Conservation (phyloP, 257 asterid genomes). For the Jasminum sambac region DNA sequence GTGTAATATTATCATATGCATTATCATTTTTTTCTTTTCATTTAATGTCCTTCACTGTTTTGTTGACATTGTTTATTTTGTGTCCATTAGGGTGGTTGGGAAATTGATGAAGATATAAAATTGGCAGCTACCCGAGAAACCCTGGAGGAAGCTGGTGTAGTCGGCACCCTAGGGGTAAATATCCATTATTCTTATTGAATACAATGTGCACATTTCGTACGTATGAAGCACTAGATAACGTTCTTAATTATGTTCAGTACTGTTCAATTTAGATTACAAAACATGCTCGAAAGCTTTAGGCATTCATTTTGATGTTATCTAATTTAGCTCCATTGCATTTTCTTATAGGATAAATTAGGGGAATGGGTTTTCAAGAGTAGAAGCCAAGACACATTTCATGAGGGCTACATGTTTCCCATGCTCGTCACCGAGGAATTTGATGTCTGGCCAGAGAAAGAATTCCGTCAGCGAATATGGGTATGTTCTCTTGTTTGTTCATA, state of each 20-base stretch:
- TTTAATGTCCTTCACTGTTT: background rate
- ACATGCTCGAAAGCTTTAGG: background rate
- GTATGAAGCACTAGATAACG: background rate
- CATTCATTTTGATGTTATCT: background rate
- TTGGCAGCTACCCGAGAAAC: slow-evolving; percentile 89
- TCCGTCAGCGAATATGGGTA: slow-evolving; percentile 84
- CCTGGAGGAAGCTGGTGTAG: slow-evolving; percentile 86
- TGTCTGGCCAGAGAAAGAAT: slow-evolving; percentile 86
- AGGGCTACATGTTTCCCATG: slow-evolving; percentile 85
- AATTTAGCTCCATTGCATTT: background rate
- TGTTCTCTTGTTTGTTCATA: slow-evolving; percentile 18
- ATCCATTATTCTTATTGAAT: background rate
- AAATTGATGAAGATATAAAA: slow-evolving; percentile 77
- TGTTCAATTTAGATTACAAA: background rate
- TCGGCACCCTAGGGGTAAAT: slow-evolving; percentile 70
- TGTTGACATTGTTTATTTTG: slow-evolving; percentile 30
- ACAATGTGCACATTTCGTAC: background rate
- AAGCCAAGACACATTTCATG: slow-evolving; percentile 78
- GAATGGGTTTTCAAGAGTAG: slow-evolving; percentile 90
- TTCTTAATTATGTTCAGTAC: background rate
- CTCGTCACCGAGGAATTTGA: slow-evolving; percentile 75
- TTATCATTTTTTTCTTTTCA: background rate
- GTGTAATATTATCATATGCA: slow-evolving; percentile 29
- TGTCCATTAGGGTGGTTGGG: slow-evolving; percentile 84
- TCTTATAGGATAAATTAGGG: slow-evolving; percentile 67